A percentile compares a stretch with the other conserved stretches of the same genome.
Evolutionary conservation across 352 stramenopile species (phyloP).

Genomic region (Elongisporangium prolatum): DNA sequence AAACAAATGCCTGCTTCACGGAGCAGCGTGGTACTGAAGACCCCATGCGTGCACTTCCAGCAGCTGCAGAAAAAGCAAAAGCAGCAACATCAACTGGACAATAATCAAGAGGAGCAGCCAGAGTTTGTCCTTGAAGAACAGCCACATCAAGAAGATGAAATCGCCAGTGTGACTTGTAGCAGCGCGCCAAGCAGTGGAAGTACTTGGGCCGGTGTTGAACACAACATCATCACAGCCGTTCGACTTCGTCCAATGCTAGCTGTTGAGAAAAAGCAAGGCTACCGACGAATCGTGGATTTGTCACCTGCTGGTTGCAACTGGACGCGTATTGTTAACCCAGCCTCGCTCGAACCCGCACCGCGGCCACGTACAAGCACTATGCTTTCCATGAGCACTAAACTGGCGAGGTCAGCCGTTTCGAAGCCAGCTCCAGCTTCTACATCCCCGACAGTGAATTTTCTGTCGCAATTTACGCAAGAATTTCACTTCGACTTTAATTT

Average conservation of each 20-base stretch:
- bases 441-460: constrained; percentile 10
- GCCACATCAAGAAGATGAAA: constrained; percentile 7
- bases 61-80: neutral
- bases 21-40: neutral
- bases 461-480: constrained; percentile 60
- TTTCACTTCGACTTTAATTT: constrained; percentile 71
- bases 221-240: constrained; percentile 66
- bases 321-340: constrained; percentile 59
- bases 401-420: neutral
- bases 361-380: constrained; percentile 3
- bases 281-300: constrained; percentile 60
- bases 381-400: neutral
- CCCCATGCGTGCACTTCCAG: neutral
- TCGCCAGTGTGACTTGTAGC: constrained; percentile 12
- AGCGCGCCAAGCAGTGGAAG: constrained; percentile 17
- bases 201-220: constrained; percentile 15
- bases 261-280: constrained; percentile 55
- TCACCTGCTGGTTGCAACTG: constrained; percentile 25
- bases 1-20: neutral
- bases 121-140: neutral
- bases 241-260: constrained; percentile 65
- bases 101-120: neutral
- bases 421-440: constrained; percentile 5
- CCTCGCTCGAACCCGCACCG: constrained; percentile 22
- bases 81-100: neutral